Conservation (phyloP, 1,284 basidiomycete species). For the Puccinia horiana region DNA sequence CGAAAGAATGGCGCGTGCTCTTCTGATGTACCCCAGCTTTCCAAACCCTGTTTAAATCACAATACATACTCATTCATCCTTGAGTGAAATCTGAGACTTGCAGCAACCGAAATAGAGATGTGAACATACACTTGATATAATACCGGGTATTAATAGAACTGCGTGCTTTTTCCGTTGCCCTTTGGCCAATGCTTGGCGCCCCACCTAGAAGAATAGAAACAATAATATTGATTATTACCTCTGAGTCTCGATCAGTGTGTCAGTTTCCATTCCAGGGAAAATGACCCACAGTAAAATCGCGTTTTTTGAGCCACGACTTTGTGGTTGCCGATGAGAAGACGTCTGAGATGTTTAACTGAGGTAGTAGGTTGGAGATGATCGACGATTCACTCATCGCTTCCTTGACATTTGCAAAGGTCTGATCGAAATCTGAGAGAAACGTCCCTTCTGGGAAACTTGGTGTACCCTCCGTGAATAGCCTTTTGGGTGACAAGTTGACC, state of each 20-base stretch:
- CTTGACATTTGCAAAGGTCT: conserved; percentile 40
- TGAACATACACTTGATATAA: conserved; percentile 67
- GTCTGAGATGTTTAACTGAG: conserved; percentile 43
- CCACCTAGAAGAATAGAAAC: conserved; percentile 63
- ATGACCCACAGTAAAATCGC: conserved; percentile 67
- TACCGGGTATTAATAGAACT: conserved; percentile 63
- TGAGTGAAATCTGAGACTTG: background rate
- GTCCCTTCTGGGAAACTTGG: conserved; percentile 35
- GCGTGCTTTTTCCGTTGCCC: conserved; percentile 74
- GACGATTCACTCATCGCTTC: conserved; percentile 39
- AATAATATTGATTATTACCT: background rate
- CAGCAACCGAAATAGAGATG: conserved; percentile 45
- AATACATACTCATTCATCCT: background rate
- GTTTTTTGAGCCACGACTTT: conserved; percentile 66
- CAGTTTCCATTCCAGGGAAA: background rate
- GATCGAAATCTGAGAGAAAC: conserved; percentile 46
- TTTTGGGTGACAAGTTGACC: background rate
- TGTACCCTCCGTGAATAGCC: conserved; percentile 38
- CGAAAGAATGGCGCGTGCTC: conserved; percentile 78
- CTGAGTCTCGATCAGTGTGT: no score
- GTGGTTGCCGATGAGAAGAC: conserved; percentile 31
- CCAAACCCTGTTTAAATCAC: conserved; percentile 64
- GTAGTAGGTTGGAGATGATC: conserved; percentile 33
- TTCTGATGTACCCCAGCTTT: conserved; percentile 80
- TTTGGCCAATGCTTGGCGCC: conserved; percentile 69